Percentiles rank a stretch among this genome's conserved stretches.
Conservation (phyloP, 2,329 filamentous ascomycete genomes). For the Trichoderma pleuroti region DNA sequence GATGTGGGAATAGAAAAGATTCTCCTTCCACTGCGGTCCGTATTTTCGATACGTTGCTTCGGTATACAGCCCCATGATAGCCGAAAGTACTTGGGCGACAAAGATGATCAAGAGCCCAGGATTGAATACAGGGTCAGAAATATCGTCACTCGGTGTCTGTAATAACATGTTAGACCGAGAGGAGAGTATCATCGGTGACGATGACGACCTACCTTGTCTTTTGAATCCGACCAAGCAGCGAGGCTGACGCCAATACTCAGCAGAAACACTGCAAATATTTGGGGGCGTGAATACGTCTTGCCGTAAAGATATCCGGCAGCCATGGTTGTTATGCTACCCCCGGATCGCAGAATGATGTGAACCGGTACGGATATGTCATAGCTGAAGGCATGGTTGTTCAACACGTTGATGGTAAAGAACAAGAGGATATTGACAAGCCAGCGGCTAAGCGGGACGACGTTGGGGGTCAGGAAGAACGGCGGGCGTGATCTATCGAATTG, state of each 20-base stretch:
- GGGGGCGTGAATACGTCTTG: conserved; percentile 75
- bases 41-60: conserved; percentile 84
- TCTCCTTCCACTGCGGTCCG: conserved; percentile 90
- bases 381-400: conserved; percentile 97
- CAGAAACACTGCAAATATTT: conserved; percentile 76
- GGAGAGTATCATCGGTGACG: background rate
- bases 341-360: conserved; percentile 93
- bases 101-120: conserved; percentile 80
- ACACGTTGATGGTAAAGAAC: conserved; percentile 89
- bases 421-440: conserved; percentile 87
- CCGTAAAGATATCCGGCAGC: conserved; percentile 82
- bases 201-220: conserved; percentile 61
- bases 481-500: conserved; percentile 66
- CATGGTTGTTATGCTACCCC: conserved; percentile 95
- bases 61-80: conserved; percentile 92
- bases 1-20: conserved; percentile 86
- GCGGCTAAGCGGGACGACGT: conserved; percentile 75
- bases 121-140: conserved; percentile 33
- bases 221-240: conserved; percentile 85
- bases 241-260: conserved; percentile 83
- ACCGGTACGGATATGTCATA: conserved; percentile 95
- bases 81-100: conserved; percentile 82
- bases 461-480: conserved; percentile 70
- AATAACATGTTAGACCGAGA: background rate
- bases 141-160: background rate